Conservation (phyloP, 306 rosid species). For the Malus sylvestris region DNA sequence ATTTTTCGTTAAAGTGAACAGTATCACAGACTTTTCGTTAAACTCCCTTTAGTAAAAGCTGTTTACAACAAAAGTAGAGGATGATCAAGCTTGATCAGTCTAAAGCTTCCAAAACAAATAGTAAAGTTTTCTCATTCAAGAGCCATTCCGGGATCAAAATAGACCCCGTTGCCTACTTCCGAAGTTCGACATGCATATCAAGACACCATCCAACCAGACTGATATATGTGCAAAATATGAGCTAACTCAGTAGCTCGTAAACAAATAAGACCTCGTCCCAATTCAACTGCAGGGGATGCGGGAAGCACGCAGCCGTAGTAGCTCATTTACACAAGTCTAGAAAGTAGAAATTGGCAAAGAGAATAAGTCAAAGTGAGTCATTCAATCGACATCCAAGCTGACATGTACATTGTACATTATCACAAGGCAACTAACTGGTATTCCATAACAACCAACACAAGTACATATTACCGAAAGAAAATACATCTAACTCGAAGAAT, state of each 20-base stretch:
- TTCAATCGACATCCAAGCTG: not conserved
- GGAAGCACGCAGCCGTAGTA: too few relatives aligned
- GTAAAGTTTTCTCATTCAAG: too few relatives aligned
- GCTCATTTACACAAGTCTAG: not conserved
- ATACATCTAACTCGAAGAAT: not conserved
- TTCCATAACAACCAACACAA: not conserved
- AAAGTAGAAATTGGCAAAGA: not conserved
- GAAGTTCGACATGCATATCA: not conserved
- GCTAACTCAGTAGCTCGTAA: too few relatives aligned
- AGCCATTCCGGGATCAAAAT: too few relatives aligned
- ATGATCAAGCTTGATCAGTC: too few relatives aligned
- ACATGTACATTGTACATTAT: not conserved
- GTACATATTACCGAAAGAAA: not conserved
- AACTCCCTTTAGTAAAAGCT: too few relatives aligned
- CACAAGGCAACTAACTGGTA: not conserved
- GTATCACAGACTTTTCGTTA: too few relatives aligned
- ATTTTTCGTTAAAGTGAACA: too few relatives aligned
- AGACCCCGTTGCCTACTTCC: not conserved
- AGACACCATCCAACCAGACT: not conserved
- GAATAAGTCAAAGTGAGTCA: not conserved
- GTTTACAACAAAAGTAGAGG: too few relatives aligned
- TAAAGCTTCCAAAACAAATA: too few relatives aligned
- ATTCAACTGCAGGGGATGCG: not conserved
- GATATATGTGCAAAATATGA: not conserved
- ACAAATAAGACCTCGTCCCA: not conserved